These are phyloP conservation scores for Pisolithus tinctorius DNA, from an alignment of 768 basidiomycete genomes.

Conservation along the genomic window DNA sequence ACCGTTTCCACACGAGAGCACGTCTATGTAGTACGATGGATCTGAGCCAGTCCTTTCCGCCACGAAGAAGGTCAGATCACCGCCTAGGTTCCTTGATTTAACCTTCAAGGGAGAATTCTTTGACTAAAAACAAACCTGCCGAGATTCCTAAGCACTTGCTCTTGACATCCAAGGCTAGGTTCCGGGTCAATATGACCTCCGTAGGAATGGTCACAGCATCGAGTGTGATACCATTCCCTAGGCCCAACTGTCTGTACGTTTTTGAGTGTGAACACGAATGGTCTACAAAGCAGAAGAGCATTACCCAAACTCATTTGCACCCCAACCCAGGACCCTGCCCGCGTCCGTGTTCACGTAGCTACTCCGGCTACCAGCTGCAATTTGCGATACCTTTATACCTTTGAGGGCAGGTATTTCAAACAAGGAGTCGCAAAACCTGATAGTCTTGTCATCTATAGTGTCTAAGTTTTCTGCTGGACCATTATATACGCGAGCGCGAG, in stretches of 20 bases:
- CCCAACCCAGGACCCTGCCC: constrained; percentile 82
- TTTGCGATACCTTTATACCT: constrained; percentile 56
- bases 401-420: constrained; percentile 73
- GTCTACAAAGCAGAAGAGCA: constrained; percentile 8
- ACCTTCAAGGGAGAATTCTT: background rate
- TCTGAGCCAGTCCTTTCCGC: constrained; percentile 46
- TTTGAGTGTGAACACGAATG: constrained; percentile 1
- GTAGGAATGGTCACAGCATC: constrained; percentile 76
- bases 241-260: constrained; percentile 64
- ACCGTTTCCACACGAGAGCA: constrained; percentile 79
- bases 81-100: constrained; percentile 37
- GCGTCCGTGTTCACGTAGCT: constrained; percentile 65
- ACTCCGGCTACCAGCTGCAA: constrained; percentile 64
- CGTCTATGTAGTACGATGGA: constrained; percentile 36
- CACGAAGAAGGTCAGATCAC: constrained; percentile 71
- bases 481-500: constrained; percentile 19
- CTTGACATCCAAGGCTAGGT: constrained; percentile 39
- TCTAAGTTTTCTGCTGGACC: constrained; percentile 21
- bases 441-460: constrained; percentile 32
- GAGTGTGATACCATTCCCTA: constrained; percentile 56
- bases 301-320: constrained; percentile 83
- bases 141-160: constrained; percentile 60
- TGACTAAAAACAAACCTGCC: constrained; percentile 41
- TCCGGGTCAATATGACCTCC: constrained; percentile 70
- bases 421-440: constrained; percentile 61